These are phyloP conservation scores for Halenospora varia DNA, from an alignment of 495 filamentous ascomycete genomes.

Conservation along the genomic window DNA sequence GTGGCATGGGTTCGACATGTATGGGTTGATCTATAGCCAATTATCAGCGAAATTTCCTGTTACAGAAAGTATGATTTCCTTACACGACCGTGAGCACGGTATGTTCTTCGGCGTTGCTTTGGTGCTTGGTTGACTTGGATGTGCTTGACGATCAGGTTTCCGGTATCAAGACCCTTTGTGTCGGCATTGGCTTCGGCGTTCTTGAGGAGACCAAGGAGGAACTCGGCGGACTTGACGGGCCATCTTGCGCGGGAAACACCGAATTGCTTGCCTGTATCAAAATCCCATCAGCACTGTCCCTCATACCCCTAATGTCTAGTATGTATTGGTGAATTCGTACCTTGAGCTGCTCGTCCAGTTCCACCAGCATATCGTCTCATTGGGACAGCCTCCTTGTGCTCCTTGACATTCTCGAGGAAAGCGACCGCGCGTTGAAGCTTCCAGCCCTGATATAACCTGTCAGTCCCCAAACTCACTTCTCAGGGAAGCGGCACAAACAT, in stretches of 20 bases:
- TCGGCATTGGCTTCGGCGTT: constrained; percentile 99
- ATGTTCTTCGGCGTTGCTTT: constrained; percentile 95
- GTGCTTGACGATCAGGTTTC: constrained; percentile 95
- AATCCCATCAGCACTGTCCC: constrained; percentile 13
- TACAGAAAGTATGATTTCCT: constrained; percentile 35
- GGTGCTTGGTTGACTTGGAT: constrained; percentile 99
- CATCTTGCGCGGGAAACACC: constrained; percentile 96
- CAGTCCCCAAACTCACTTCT: not conserved
- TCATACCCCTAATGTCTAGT: constrained; percentile 6
- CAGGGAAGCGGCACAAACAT: constrained; percentile 73
- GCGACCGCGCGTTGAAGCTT: constrained; percentile 89
- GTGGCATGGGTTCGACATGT: constrained; percentile 99
- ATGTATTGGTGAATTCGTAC: constrained; percentile 53
- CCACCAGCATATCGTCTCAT: constrained; percentile 94
- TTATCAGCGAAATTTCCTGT: not conserved
- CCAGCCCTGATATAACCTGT: constrained; percentile 71
- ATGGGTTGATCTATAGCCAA: constrained; percentile 84
- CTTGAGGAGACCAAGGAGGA: constrained; percentile 93
- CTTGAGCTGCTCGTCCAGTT: constrained; percentile 91
- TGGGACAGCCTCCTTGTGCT: constrained; percentile 93
- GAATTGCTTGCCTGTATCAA: constrained; percentile 86
- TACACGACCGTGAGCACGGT: constrained; percentile 99
- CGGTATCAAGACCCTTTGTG: constrained; percentile 96
- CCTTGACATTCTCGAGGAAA: constrained; percentile 95
- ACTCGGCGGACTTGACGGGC: constrained; percentile 98